These are phyloP conservation scores for Trichoderma aggressivum DNA, from an alignment of 2,329 filamentous ascomycete genomes.

Conservation along the genomic window DNA sequence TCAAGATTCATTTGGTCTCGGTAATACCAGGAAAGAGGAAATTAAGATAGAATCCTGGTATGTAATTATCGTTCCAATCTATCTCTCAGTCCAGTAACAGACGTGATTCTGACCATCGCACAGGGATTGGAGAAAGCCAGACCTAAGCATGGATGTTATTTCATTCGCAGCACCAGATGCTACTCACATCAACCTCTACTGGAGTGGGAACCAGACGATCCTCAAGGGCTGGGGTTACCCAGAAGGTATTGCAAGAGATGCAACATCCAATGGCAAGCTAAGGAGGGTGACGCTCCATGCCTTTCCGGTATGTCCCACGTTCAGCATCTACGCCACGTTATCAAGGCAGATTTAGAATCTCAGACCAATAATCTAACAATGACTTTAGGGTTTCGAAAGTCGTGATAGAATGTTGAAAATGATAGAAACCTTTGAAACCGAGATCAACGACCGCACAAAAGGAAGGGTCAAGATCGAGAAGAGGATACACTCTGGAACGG, in stretches of 20 bases:
- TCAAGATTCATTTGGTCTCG: not conserved
- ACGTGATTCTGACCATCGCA: not conserved
- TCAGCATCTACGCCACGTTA: not conserved
- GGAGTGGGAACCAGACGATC: not conserved
- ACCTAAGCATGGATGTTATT: not conserved
- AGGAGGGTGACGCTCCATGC: not conserved
- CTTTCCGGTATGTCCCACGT: not conserved
- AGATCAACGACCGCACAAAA: not conserved
- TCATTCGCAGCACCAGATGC: not conserved
- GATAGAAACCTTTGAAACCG: not conserved
- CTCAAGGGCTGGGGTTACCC: not conserved
- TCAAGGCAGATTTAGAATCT: not conserved
- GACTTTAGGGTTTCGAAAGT: not conserved
- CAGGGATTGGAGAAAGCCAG: not conserved
- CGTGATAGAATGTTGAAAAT: not conserved
- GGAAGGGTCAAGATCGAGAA: not conserved
- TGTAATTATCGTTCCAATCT: not conserved
- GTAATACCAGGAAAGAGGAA: not conserved
- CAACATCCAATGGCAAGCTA: not conserved
- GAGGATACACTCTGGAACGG: not conserved
- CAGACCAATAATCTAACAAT: not conserved
- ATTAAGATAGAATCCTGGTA: not conserved
- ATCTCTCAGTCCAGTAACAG: not conserved
- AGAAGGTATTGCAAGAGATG: not conserved
- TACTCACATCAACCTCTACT: not conserved